Evolutionary conservation across 345 rosid genomes (phyloP), one percentile per base, ranked within the genome.

Genomic region (Linum usitatissimum): DNA sequence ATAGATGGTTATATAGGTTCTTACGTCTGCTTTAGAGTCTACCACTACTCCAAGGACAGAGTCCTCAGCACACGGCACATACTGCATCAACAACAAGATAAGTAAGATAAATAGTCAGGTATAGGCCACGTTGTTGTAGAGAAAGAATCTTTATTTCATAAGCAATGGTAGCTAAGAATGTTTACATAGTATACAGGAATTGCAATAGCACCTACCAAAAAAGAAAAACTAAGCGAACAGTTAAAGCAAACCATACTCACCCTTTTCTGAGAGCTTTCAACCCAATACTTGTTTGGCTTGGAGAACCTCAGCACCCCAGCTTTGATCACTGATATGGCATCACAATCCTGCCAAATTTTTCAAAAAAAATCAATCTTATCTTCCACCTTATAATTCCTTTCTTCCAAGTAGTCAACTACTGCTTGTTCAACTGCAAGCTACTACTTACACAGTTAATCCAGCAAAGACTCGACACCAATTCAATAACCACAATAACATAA

Each of bases 201-300:
- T 4, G 38, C 18, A 55, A 13, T 4, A 9, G 8, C n/a, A 55
- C 20, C 10, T 14, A 7, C 14, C 23, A 20, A 21, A 58, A 30
- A 59, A 59, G 18, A 18, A 59, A 28, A 59, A 28, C 39, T 4
- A 59, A 36, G 9, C 6, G 17, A 13, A 57, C 28, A 21, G 34
- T 7, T 18, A 18, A 18, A 38, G 17, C 1, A 4, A 59, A 49
- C 6, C 17, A 62, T 1, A 66, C 80, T 68, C 64, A 91, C 98
- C 88, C 96, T 79, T 78, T 85, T 88, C 57, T 88, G 94, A 38
- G 95, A 88, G 75, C 73, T 80, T 75, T 91, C 88, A 18, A 84
- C 79, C 94, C 94, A 84, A 39, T 82, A 86, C 69, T 84, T 86
- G 71, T 81, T 84, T 31, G 86, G 96, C 77, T 79, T 91, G 0